A percentile compares a stretch with the other conserved stretches of the same genome.
Evolutionary conservation across 2,329 filamentous ascomycete species (phyloP).

Genomic region (Alternaria infectoria): DNA sequence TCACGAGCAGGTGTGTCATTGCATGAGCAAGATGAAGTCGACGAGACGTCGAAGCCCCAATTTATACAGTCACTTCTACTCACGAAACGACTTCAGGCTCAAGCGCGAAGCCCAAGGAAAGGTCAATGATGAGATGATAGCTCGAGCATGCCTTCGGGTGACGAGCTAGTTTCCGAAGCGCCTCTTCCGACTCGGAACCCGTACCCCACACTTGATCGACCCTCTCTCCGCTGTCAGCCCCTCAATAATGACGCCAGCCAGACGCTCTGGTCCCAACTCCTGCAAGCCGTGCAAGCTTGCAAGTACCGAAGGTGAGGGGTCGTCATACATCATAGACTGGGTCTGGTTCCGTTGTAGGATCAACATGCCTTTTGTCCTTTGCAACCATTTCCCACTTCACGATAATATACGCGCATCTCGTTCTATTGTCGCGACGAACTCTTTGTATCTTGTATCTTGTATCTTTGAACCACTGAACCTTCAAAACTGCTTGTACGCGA

Average conservation of each 20-base stretch:
- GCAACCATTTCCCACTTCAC: neutral
- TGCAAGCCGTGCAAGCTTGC: neutral
- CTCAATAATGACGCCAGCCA: slow-evolving; percentile 6
- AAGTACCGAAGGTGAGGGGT: slow-evolving; percentile 4
- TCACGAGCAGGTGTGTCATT: too few relatives aligned
- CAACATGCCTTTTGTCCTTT: neutral
- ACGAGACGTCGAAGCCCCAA: too few relatives aligned
- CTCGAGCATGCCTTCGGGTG: too few relatives aligned
- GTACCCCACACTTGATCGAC: slow-evolving; percentile 7
- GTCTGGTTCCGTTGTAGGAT: neutral
- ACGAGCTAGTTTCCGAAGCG: slow-evolving; percentile 4
- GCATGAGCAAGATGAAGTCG: too few relatives aligned
- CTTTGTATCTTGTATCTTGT: neutral
- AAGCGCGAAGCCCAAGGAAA: too few relatives aligned
- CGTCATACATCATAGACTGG: neutral
- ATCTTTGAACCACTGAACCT: neutral
- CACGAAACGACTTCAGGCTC: too few relatives aligned
- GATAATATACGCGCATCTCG: neutral
- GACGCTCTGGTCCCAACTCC: neutral
- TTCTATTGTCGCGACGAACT: neutral
- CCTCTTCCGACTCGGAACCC: slow-evolving; percentile 3
- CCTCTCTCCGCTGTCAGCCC: neutral
- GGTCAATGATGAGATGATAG: too few relatives aligned
- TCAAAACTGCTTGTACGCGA: neutral
- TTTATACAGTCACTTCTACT: too few relatives aligned